Conservation (phyloP, 345 rosid species). For the Viola odorata region DNA sequence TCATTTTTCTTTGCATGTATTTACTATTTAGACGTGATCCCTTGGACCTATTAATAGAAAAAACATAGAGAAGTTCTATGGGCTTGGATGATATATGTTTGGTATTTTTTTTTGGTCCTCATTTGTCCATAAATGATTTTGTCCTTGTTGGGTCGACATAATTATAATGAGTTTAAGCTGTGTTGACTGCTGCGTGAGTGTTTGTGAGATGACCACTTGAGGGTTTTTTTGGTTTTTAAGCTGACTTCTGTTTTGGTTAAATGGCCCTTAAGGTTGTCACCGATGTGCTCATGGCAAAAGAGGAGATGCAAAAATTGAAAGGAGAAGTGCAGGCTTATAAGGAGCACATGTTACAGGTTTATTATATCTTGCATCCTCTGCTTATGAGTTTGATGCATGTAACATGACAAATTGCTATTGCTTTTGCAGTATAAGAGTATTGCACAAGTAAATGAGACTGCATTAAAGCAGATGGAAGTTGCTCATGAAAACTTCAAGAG, state of each 20-base stretch:
- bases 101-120: no score
- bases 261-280: constrained; percentile 38
- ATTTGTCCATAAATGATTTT: no score
- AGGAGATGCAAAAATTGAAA: constrained; percentile 63
- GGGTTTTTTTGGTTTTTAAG: neutral
- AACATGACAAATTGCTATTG: constrained; percentile 2
- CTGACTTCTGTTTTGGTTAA: constrained; percentile 15
- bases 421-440: constrained; percentile 81
- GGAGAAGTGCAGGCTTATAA: constrained; percentile 74
- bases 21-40: no score
- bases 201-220: neutral
- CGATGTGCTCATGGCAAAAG: constrained; percentile 50
- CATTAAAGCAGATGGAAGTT: constrained; percentile 84
- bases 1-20: no score
- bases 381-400: neutral
- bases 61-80: no score
- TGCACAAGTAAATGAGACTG: constrained; percentile 87
- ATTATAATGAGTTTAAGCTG: no score
- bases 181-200: no score
- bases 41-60: no score
- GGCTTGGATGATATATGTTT: no score
- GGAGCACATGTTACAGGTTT: constrained; percentile 95
- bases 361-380: constrained; percentile 12
- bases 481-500: constrained; percentile 75
- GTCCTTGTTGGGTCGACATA: no score